Percentiles rank a stretch among this genome's conserved stretches.
Conservation (phyloP, 768 basidiomycete species). For the Pleurotus eryngii region DNA sequence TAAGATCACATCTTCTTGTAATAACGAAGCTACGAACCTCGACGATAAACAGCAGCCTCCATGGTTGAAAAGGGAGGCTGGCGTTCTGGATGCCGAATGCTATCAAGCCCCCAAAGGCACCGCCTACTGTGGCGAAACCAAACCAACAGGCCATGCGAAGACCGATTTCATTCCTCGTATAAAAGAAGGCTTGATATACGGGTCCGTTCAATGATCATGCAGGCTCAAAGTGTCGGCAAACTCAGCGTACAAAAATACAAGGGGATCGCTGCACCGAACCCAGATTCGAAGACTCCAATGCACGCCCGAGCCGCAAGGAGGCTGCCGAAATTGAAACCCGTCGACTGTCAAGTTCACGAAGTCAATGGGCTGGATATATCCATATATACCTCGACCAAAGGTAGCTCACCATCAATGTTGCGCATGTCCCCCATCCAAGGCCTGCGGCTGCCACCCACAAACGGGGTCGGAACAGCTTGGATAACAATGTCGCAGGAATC, state of each 20-base stretch:
- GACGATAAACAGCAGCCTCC: conserved; percentile 69
- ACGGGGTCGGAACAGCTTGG: conserved; percentile 68
- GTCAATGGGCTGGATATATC: neutral
- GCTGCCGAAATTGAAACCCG: conserved; percentile 57
- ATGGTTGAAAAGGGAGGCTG: conserved; percentile 43
- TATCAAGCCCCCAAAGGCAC: conserved; percentile 79
- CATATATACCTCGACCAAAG: neutral
- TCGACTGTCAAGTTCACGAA: conserved; percentile 38
- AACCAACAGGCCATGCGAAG: conserved; percentile 80
- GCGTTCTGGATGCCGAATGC: conserved; percentile 76
- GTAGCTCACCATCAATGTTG: conserved; percentile 61
- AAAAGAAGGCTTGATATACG: conserved; percentile 58
- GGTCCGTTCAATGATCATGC: neutral
- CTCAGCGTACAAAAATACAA: conserved; percentile 66
- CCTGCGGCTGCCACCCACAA: conserved; percentile 65
- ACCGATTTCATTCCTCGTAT: conserved; percentile 73
- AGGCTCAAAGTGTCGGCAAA: neutral
- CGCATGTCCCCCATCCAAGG: conserved; percentile 71
- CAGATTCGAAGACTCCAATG: conserved; percentile 76
- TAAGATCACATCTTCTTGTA: neutral
- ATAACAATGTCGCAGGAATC: conserved; percentile 60
- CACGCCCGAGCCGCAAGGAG: conserved; percentile 56
- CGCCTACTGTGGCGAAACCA: conserved; percentile 79
- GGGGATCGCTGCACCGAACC: conserved; percentile 75
- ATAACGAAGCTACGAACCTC: conserved; percentile 40